Percentiles rank a stretch among this genome's conserved stretches.
phyloP scores from a whole-genome alignment of 2,329 filamentous ascomycete genomes.

The Diaporthe aspalathi region DNA sequence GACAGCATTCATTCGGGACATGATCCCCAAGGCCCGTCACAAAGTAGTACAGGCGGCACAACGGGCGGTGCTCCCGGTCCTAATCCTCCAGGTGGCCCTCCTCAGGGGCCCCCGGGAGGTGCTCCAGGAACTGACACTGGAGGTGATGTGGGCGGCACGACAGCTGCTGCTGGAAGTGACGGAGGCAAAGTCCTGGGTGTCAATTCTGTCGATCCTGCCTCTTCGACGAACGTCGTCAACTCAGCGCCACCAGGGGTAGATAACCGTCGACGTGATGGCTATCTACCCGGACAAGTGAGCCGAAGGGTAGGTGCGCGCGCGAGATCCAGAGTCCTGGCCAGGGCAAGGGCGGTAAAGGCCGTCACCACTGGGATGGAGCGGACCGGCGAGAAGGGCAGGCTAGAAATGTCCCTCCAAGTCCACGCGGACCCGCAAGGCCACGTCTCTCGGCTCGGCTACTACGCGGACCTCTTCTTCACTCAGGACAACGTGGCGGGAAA shows the following conservation, averaged over 20 bases:
- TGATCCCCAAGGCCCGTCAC: not conserved
- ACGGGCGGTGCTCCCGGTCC: not conserved
- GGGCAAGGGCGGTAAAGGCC: not conserved
- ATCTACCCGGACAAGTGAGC: not conserved
- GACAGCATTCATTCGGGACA: not conserved
- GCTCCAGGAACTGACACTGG: not conserved
- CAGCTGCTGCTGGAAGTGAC: too few species aligned
- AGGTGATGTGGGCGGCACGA: too few species aligned
- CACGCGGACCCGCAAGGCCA: slow-evolving; percentile 6
- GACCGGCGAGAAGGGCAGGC: not conserved
- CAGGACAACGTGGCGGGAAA: not conserved
- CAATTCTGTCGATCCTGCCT: too few species aligned
- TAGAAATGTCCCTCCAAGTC: slow-evolving; percentile 8
- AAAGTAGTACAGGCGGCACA: too few species aligned
- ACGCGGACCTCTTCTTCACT: slow-evolving; percentile 1
- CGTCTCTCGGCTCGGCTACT: slow-evolving; percentile 20
- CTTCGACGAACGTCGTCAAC: not conserved
- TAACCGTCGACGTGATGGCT: not conserved
- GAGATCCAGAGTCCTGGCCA: not conserved
- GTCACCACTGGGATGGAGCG: not conserved
- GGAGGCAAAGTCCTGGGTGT: too few species aligned
- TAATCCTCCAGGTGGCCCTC: not conserved
- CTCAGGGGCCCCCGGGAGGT: not conserved
- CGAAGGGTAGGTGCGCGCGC: not conserved
- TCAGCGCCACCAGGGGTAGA: not conserved